A percentile compares a stretch with the other conserved stretches of the same genome.
Evolutionary conservation across 2,329 filamentous ascomycete genomes (phyloP).

Genomic region (Fusarium secorum): DNA sequence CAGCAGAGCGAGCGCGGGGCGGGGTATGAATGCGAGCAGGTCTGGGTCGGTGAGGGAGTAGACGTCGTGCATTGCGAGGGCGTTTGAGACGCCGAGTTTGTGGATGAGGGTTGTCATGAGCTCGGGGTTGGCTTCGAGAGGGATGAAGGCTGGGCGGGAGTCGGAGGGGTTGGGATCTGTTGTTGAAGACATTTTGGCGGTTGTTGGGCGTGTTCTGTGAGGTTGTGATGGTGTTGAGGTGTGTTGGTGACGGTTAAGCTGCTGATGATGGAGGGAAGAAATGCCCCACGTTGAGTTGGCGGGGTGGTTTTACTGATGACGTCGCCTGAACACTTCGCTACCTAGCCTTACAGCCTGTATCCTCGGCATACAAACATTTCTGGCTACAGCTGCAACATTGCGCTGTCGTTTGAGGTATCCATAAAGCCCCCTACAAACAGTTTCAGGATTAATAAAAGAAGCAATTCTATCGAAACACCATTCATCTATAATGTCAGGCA

Average conservation of each 20-base stretch:
- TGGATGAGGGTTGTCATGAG: slow-evolving; percentile 86
- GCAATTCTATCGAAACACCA: neutral
- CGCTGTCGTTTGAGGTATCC: neutral
- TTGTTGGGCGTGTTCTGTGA: neutral
- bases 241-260: neutral
- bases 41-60: slow-evolving; percentile 88
- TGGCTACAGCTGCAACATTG: neutral
- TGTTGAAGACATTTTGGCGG: slow-evolving; percentile 43
- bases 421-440: neutral
- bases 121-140: slow-evolving; percentile 79
- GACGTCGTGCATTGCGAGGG: slow-evolving; percentile 86
- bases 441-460: neutral
- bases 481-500: neutral
- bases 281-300: slow-evolving; percentile 14
- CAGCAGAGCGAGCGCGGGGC: slow-evolving; percentile 85
- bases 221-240: neutral
- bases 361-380: neutral
- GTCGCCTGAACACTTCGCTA: slow-evolving; percentile 3
- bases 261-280: neutral
- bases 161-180: slow-evolving; percentile 52
- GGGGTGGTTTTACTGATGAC: slow-evolving; percentile 20
- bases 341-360: neutral
- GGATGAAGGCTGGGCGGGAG: slow-evolving; percentile 60
- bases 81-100: slow-evolving; percentile 81
- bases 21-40: slow-evolving; percentile 85